Percentiles rank a stretch among this genome's conserved stretches.
Conservation (phyloP, 208 protist species). For the Tetramitus jugosus region DNA sequence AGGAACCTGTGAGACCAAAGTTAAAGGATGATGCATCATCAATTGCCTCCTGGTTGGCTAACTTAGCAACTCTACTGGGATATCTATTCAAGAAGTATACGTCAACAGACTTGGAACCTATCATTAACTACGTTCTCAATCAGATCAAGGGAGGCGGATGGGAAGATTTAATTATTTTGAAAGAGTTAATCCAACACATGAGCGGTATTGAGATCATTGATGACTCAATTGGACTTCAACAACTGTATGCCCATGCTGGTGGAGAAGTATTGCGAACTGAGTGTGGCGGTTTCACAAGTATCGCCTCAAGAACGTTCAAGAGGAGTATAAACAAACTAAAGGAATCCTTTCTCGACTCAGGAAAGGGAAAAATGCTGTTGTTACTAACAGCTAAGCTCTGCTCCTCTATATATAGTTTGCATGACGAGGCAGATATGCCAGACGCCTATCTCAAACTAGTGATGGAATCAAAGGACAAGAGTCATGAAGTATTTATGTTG, state of each 20-base stretch:
- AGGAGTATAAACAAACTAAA: not conserved
- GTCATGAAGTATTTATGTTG: not conserved
- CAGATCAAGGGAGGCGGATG: not conserved
- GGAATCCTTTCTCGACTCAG: not conserved
- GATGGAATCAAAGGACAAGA: not conserved
- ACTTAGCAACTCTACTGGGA: not conserved
- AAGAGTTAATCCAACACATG: not conserved
- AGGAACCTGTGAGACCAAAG: not conserved
- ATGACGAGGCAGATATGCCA: not conserved
- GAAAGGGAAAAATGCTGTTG: not conserved
- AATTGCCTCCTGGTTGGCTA: not conserved
- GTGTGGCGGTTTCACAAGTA: not conserved
- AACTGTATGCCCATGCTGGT: constrained; percentile 5
- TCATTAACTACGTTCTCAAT: not conserved
- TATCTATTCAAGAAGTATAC: not conserved
- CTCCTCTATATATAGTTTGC: not conserved
- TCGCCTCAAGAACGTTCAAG: not conserved
- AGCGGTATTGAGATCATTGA: not conserved
- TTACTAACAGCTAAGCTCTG: not conserved
- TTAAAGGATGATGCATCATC: not conserved
- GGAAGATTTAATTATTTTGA: constrained; percentile 19
- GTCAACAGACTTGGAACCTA: not conserved
- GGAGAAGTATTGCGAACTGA: not conserved
- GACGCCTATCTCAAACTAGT: not conserved
- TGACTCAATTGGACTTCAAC: not conserved